Base-by-base conservation (phyloP, 2,329 filamentous ascomycete species). In the Thielaviopsis cerberus region DNA sequence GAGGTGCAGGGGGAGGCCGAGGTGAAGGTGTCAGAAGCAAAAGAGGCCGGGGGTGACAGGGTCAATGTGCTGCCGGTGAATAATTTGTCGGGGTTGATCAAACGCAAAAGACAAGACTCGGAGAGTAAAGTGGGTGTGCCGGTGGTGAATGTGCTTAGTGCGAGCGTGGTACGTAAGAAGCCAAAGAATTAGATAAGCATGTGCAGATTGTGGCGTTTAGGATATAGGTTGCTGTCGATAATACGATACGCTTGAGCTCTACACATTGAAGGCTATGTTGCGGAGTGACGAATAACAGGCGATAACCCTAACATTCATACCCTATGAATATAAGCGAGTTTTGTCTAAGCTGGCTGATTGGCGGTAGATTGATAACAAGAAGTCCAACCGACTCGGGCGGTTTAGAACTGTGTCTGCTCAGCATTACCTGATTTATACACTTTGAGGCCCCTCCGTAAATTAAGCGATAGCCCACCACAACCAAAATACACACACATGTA, bases 101-200 rank as follows among this genome's bases (percentile, higher is more conserved):
- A 72, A 65, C 68, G 71, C 58, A 78, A 76, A 64, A 61, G 61
- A 48, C 56, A 59, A 22, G 55, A 54, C 23, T 55, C 57, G 22
- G 62, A 54, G 20, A 53, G 57, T 34, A 23, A 51, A 22, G 24
- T 48, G 48, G 3, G 59, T 30, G 53, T 61, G 11, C 61, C 64
- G 27, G 63, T 61, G 25, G 65, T 69, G 4, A 81, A 81, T 65
- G 69, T 80, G 10, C 69, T 82, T 20, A 66, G 69, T 1, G 70
- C 69, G 17, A 71, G 74, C 0, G 68, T 80, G 61, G 68, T 82
- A 27, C 72, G 77, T 59, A 81, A 80, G 69, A 83, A 81, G 67
- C 67, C 73, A 25, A 83, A 81, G 65, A 57, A 48, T 27, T 58
- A 59, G 51, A 48, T 45, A 20, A 23, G 5, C n/a, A 27, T 5